Evolutionary conservation across 176 grass and related monocot species (phyloP).

Genomic region (Oryza coarctata): DNA sequence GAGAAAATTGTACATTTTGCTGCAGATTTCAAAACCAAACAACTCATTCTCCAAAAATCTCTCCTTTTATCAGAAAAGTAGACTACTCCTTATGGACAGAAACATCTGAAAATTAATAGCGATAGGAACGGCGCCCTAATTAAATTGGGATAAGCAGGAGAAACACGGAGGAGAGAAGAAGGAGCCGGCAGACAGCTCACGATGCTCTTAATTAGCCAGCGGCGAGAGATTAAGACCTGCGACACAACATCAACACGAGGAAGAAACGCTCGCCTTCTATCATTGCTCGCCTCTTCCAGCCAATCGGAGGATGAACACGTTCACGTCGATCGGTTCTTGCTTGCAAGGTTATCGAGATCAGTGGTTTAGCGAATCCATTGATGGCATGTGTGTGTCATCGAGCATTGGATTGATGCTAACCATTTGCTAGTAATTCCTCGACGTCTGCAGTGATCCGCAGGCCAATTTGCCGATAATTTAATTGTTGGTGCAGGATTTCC

Average conservation of each 20-base stretch:
- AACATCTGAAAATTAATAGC: not conserved
- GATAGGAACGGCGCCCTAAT: not conserved
- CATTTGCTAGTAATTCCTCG: not conserved
- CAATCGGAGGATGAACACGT: conserved; percentile 3
- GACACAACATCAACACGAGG: not conserved
- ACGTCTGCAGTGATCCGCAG: not conserved
- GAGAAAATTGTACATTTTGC: not conserved
- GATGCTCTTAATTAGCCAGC: not conserved
- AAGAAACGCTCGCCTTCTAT: not conserved
- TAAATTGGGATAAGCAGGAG: not conserved
- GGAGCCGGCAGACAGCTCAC: not conserved
- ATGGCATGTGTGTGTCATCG: conserved; percentile 15
- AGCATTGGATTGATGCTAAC: not conserved
- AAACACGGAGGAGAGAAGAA: not conserved
- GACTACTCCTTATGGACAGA: not conserved
- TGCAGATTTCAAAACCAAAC: not conserved
- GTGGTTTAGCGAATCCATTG: not conserved
- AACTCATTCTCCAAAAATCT: not conserved
- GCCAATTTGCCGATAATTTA: not conserved
- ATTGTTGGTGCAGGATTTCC: too few relatives aligned
- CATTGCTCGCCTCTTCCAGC: not conserved
- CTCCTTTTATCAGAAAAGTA: not conserved
- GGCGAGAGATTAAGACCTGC: not conserved
- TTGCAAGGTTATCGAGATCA: conserved; percentile 8
- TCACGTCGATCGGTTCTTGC: not conserved